A percentile compares a stretch with the other conserved stretches of the same genome.
Conservation (phyloP, 148 eudicot genomes). For the Amaranthus cruentus region DNA sequence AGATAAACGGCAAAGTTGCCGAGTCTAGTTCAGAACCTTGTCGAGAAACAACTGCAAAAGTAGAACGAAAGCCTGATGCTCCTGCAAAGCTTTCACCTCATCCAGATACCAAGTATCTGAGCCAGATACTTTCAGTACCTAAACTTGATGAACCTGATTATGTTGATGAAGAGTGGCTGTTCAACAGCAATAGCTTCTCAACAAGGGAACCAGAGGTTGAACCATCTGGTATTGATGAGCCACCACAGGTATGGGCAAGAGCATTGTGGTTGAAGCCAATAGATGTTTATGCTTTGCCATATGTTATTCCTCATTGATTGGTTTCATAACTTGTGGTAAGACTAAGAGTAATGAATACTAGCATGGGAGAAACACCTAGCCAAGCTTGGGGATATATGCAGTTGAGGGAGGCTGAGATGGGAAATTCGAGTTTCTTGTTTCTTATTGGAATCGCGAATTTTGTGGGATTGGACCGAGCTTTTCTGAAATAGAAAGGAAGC, state of each 20-base stretch:
- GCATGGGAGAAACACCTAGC: constrained; percentile 6
- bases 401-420: constrained; percentile 4
- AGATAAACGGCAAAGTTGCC: constrained; percentile 44
- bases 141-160: constrained; percentile 43
- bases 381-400: constrained; percentile 14
- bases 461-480: constrained; percentile 4
- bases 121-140: constrained; percentile 66
- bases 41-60: constrained; percentile 27
- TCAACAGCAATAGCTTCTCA: constrained; percentile 26
- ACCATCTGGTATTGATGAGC: constrained; percentile 23
- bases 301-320: constrained; percentile 72
- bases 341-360: not conserved
- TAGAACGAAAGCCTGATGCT: constrained; percentile 26
- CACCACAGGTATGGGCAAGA: constrained; percentile 60
- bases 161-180: constrained; percentile 79
- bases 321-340: constrained; percentile 6
- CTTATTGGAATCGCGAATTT: not conserved
- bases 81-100: constrained; percentile 44
- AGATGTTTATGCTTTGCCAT: constrained; percentile 73
- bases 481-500: constrained; percentile 17
- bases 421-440: not conserved
- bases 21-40: constrained; percentile 28
- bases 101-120: constrained; percentile 69
- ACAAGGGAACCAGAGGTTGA: constrained; percentile 23
- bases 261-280: constrained; percentile 67